Base-by-base conservation (phyloP, 2,329 filamentous ascomycete species). In the Botrytis paeoniae region DNA sequence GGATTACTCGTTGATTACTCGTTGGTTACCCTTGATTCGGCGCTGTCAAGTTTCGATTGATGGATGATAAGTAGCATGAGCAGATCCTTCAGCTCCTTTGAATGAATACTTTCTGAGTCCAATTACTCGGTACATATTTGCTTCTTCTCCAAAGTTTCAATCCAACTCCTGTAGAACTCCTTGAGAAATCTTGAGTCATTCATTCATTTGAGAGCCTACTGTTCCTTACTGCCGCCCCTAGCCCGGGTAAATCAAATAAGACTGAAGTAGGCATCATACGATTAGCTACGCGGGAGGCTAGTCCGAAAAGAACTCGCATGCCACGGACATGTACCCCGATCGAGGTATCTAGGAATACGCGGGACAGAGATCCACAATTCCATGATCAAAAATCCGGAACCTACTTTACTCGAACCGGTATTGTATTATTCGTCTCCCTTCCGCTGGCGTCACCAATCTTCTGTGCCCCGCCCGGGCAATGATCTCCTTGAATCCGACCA, bases 351-450 rank as follows among this genome's bases (percentile, higher is more conserved):
- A 57, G 69, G 32, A 48, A 54, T 66, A 7, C 29, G 20, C 59
- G 41, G 41, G 41, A 48, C 18, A 64, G 9, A 63, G 51, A 39
- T 51, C 59, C 59, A 70, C 57, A 63, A 70, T 35, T 64, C 69
- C 43, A 70, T 8, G 22, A 61, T 10, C 43, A 48, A 37, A 45
- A 45, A 61, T 70, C 25, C 69, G 69, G 69, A 70, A 64, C 54
- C 60, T 14, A 63, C 32, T 70, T 51, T 57, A 62, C 69, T 70
- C 69, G 59, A 63, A 70, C 59, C 59, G 37, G 66, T 61, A 60
- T 37, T 35, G 66, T 61, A 60, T 37, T 35, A 41, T 45, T 69
- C 59, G 32, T 63, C 59, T 70, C 69, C 59, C 65, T 68, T 68
- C 65, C 48, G 35, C 65, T 68, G 65, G 65, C 37, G 65, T 68